Evolutionary conservation across 495 filamentous ascomycete genomes (phyloP).

Genomic region (Podospora comata): DNA sequence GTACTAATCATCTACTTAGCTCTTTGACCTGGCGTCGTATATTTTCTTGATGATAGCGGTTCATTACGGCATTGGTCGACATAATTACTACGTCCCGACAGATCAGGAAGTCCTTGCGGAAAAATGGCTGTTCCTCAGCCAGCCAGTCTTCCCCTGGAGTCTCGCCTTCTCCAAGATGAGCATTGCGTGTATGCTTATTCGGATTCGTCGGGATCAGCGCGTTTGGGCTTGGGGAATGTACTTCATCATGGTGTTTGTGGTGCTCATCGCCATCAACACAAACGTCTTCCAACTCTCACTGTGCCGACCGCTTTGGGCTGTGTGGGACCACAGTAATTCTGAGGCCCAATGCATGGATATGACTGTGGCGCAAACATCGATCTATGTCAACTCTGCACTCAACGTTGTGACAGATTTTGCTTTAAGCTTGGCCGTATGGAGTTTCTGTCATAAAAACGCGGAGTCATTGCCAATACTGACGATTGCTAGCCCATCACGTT

Average conservation of each 20-base stretch:
- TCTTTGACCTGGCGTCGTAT: no score
- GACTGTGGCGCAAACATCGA: conserved; percentile 12
- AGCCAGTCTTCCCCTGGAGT: conserved; percentile 23
- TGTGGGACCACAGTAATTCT: conserved; percentile 29
- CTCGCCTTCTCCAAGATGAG: conserved; percentile 35
- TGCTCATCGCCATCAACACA: conserved; percentile 3
- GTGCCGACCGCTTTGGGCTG: conserved; percentile 29
- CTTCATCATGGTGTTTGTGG: conserved; percentile 6
- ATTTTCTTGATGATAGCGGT: conserved; percentile 20
- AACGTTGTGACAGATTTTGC: conserved; percentile 33
- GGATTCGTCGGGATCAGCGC: conserved; percentile 26
- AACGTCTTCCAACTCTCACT: conserved; percentile 28
- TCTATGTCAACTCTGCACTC: conserved; percentile 29
- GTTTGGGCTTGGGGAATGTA: conserved; percentile 29
- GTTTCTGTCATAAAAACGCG: not conserved
- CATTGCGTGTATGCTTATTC: conserved; percentile 35
- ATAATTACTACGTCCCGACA: conserved; percentile 27
- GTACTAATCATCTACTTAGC: no score
- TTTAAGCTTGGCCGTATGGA: conserved; percentile 21
- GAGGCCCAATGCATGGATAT: conserved; percentile 25
- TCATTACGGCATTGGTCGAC: conserved; percentile 30
- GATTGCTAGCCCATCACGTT: conserved; percentile 31
- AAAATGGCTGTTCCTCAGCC: conserved; percentile 26
- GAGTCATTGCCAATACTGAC: not conserved
- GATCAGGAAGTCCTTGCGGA: conserved; percentile 18